Evolutionary conservation across 164 flowering plant species (phyloP).

Genomic region (Tinospora cordifolia): DNA sequence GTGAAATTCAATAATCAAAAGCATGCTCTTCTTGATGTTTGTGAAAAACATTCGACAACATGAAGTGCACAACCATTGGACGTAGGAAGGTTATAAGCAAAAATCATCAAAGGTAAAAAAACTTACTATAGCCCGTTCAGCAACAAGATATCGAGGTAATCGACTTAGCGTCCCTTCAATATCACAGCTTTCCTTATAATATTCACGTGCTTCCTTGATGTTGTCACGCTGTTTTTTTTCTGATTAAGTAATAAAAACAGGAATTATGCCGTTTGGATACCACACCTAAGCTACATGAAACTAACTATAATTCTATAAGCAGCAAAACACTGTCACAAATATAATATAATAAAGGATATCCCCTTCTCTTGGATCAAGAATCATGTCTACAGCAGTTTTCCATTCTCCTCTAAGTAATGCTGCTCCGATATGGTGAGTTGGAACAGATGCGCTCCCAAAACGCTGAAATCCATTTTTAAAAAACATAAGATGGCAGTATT

Average conservation of each 20-base stretch:
- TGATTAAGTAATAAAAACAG: conserved; percentile 37
- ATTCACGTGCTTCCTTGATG: conserved; percentile 55
- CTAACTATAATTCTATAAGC: not conserved
- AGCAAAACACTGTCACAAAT: not conserved
- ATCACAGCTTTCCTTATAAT: conserved; percentile 71
- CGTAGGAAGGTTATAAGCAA: not conserved
- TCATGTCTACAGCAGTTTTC: conserved; percentile 62
- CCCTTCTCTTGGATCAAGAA: conserved; percentile 96
- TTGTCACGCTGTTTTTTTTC: conserved; percentile 51
- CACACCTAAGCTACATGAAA: not conserved
- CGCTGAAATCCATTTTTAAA: conserved; percentile 42
- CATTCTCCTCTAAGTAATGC: conserved; percentile 90
- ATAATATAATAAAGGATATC: conserved; percentile 65
- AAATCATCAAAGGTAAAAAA: conserved; percentile 1
- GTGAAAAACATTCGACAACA: not conserved
- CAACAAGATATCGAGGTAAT: conserved; percentile 70
- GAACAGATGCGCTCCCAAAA: conserved; percentile 92
- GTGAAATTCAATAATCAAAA: too few relatives aligned
- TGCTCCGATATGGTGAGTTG: conserved; percentile 86
- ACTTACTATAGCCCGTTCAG: conserved; percentile 89
- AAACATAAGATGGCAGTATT: conserved; percentile 2
- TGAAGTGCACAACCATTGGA: too few relatives aligned
- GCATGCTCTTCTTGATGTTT: not conserved
- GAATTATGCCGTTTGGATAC: not conserved
- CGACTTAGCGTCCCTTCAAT: conserved; percentile 70